Conservation (phyloP, 495 filamentous ascomycete species). For the Annulohypoxylon stygium region DNA sequence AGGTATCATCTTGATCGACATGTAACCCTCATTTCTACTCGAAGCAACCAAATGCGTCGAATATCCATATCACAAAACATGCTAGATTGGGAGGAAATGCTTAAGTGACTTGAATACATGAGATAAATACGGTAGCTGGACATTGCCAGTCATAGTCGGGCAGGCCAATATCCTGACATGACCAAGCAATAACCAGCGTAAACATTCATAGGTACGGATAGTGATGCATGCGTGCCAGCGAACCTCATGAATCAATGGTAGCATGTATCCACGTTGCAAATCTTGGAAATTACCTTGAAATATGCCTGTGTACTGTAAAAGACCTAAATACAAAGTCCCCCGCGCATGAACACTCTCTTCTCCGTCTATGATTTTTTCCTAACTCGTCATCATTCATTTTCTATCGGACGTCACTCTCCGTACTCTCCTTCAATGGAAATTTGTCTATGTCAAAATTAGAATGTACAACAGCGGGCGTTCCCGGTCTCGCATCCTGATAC, state of each 20-base stretch:
- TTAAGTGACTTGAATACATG: slow-evolving; percentile 1
- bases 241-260: background rate
- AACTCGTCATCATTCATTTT: background rate
- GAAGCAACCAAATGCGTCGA: background rate
- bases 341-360: background rate
- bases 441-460: background rate
- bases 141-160: background rate
- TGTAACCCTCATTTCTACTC: slow-evolving; percentile 15
- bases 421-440: slow-evolving; percentile 19
- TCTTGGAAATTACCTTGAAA: too few relatives aligned
- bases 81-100: background rate
- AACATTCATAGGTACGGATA: background rate
- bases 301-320: background rate
- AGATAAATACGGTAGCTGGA: background rate
- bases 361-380: background rate
- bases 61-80: background rate
- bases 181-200: background rate
- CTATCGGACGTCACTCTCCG: slow-evolving; percentile 30
- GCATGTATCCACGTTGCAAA: too few relatives aligned
- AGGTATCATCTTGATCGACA: slow-evolving; percentile 33
- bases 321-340: background rate
- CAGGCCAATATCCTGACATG: background rate
- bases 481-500: slow-evolving; percentile 29
- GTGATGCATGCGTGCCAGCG: background rate
- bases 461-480: slow-evolving; percentile 25